Conservation (phyloP, 1,284 basidiomycete genomes). For the Inonotus obliquus region DNA sequence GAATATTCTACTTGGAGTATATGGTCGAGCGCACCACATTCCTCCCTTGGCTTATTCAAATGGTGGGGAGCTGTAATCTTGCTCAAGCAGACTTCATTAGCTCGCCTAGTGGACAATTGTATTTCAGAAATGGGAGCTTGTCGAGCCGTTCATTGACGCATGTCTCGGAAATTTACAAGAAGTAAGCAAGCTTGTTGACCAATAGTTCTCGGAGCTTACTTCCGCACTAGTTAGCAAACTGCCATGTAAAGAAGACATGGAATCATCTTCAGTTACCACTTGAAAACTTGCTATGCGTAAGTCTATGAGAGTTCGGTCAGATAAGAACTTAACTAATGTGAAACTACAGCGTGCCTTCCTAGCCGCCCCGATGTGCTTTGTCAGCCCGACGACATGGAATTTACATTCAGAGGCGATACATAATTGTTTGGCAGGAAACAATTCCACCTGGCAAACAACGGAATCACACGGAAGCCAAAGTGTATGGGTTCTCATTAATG, state of each 20-base stretch:
- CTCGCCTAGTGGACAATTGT: slow-evolving; percentile 78
- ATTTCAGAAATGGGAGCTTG: slow-evolving; percentile 66
- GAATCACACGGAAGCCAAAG: slow-evolving; percentile 38
- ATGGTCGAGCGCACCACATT: slow-evolving; percentile 82
- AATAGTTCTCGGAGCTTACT: slow-evolving; percentile 51
- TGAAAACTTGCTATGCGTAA: too few species aligned
- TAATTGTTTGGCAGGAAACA: slow-evolving; percentile 30
- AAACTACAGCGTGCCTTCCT: slow-evolving; percentile 54
- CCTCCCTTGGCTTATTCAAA: slow-evolving; percentile 80
- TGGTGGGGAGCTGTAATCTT: slow-evolving; percentile 71
- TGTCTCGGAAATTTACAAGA: slow-evolving; percentile 66
- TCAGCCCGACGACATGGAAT: slow-evolving; percentile 68
- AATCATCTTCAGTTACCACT: too few species aligned
- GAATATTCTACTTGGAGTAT: slow-evolving; percentile 75
- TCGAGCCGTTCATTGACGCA: slow-evolving; percentile 64
- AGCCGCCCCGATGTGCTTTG: slow-evolving; percentile 62
- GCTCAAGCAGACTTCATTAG: slow-evolving; percentile 83
- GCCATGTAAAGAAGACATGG: too few species aligned
- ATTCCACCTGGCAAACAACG: slow-evolving; percentile 29
- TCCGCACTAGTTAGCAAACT: too few species aligned
- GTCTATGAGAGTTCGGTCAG: too few species aligned
- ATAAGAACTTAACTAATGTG: slow-evolving; percentile 1
- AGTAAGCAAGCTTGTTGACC: too few species aligned
- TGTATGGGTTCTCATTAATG: slow-evolving; percentile 41
- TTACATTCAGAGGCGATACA: slow-evolving; percentile 37